phyloP scores from a whole-genome alignment of 192 early-diverging fungal species.

The Linnemannia zychae region DNA sequence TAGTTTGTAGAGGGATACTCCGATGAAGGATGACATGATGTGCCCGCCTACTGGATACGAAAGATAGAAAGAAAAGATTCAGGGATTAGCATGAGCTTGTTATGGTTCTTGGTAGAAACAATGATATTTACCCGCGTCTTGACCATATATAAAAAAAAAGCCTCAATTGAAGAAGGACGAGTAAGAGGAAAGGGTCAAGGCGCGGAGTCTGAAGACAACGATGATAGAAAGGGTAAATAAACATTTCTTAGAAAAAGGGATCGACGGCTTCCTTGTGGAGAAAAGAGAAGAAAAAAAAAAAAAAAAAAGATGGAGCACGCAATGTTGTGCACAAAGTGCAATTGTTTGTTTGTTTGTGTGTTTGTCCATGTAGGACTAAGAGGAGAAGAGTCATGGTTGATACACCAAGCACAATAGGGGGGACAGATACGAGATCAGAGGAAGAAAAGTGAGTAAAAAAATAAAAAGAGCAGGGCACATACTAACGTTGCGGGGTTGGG shows the following conservation, averaged over 20 bases:
- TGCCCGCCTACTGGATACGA: conserved; percentile 53
- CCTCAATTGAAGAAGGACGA: not conserved
- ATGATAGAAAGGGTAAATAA: not conserved
- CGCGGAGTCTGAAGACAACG: too few relatives aligned
- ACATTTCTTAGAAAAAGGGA: not conserved
- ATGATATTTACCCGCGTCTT: not conserved
- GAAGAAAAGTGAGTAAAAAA: not conserved
- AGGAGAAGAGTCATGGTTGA: not conserved
- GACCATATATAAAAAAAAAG: conserved; percentile 8
- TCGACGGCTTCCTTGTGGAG: not conserved
- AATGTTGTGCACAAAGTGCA: not conserved
- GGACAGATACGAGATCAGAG: too few relatives aligned
- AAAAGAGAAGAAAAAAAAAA: not conserved
- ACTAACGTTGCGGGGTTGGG: conserved; percentile 69
- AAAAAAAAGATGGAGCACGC: not conserved
- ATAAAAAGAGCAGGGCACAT: conserved; percentile 8
- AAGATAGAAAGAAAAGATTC: not conserved
- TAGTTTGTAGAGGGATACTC: conserved; percentile 58
- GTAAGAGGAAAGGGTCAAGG: not conserved
- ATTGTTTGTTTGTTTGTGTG: not conserved
- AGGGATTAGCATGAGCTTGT: not conserved
- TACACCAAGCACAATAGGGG: not conserved
- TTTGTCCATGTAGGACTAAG: not conserved
- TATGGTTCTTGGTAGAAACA: too few relatives aligned
- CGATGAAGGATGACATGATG: conserved; percentile 58